Evolutionary conservation across 805 yeast genomes (phyloP), one percentile per base, ranked within the genome.

Genomic region (Candida boidinii): DNA sequence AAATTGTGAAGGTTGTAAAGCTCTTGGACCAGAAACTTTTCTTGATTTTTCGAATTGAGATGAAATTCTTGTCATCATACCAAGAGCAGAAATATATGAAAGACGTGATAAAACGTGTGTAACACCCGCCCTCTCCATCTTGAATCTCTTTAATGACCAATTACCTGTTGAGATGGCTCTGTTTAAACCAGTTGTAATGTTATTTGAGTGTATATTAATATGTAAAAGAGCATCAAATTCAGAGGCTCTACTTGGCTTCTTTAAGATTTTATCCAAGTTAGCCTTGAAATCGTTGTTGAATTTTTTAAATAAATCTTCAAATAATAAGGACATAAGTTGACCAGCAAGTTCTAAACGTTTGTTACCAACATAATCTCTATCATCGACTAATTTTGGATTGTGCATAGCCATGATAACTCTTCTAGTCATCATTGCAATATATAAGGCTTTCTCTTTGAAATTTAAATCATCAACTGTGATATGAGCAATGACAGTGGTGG

Each of bases 101-200:
- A 92, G 63, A 51, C 98, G 73, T 38, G 94, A 81, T 35, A 92
- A 66, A 25, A 92, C 96, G 56, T 92, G 98, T 3, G 98, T 92
- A 33, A 92, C 98, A 62, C 98, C 98, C 0, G 98, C 98, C 40
- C 98, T 75, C 62, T 92, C 98, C 99, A 92, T 92, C 79, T 88
- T 90, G 68, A 92, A 92, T 64, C 99, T 82, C 62, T 92, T 92
- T 52, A 92, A 70, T 3, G 96, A 86, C 99, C 99, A 92, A 57
- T 92, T 92, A 46, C 99, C 99, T 0, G 99, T 92, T 12, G 97
- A 88, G 30, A 92, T 92, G 28, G 99, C 96, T 50, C 97, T 73
- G 54, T 87, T 88, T 58, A 92, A 65, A 20, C 98, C 98, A 52
- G 82, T 81, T 11, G 98, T 86, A 44, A 92, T 88, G 51, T 88